Evolutionary conservation across 345 rosid species (phyloP).

Genomic region (Salix suchowensis): DNA sequence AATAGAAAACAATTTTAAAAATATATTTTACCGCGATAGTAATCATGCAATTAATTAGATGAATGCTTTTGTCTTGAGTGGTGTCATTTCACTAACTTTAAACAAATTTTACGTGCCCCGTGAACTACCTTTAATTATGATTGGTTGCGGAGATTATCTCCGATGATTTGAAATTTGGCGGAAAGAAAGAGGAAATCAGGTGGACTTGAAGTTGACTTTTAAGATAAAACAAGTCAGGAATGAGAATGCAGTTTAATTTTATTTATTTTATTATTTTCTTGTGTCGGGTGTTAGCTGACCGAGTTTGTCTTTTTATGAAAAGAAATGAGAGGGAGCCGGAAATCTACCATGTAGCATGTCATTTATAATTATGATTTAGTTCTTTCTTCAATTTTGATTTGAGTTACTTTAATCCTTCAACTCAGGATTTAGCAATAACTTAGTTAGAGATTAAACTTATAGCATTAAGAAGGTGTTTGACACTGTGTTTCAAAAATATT

Average conservation of each 20-base stretch:
- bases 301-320: neutral
- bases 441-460: neutral
- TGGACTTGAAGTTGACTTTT: neutral
- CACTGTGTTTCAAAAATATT: too few relatives aligned
- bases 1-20: too few relatives aligned
- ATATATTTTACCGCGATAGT: neutral
- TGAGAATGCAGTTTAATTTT: too few relatives aligned
- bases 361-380: neutral
- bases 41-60: neutral
- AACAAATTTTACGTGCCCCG: neutral
- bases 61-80: slow-evolving; percentile 1
- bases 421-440: neutral
- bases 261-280: too few relatives aligned
- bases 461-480: too few relatives aligned
- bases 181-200: slow-evolving; percentile 14
- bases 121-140: neutral
- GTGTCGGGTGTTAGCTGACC: neutral
- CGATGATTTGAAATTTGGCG: neutral
- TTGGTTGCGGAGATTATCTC: neutral
- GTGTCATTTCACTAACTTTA: slow-evolving; percentile 15
- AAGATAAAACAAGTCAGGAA: too few relatives aligned
- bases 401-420: neutral
- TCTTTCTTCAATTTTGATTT: neutral
- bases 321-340: neutral
- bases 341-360: neutral